Conservation (phyloP, 257 asterid species). For the Lantana camara region DNA sequence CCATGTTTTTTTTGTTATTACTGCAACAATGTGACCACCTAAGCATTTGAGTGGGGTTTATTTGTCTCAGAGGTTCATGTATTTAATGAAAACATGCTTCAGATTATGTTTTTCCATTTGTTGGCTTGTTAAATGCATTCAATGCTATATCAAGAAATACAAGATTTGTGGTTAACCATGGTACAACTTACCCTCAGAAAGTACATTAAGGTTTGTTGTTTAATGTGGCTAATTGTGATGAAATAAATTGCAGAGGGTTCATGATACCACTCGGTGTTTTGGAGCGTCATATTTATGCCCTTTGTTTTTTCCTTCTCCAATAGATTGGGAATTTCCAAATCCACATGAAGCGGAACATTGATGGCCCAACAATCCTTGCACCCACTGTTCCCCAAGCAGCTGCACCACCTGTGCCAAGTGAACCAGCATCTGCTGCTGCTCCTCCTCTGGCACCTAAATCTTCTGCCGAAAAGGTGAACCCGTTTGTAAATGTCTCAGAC, state of each 20-base stretch:
- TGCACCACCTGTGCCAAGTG: constrained; percentile 50
- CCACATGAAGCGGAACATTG: constrained; percentile 57
- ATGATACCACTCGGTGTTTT: not conserved
- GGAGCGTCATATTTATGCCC: constrained; percentile 11
- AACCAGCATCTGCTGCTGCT: constrained; percentile 40
- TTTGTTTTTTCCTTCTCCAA: constrained; percentile 7
- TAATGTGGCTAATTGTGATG: not conserved
- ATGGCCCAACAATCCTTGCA: constrained; percentile 37
- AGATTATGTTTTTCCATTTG: not conserved
- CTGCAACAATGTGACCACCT: not conserved
- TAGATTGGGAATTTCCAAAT: constrained; percentile 70
- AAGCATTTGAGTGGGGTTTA: too few species aligned
- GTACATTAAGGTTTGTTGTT: too few species aligned
- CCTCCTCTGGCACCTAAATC: constrained; percentile 46
- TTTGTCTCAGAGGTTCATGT: constrained; percentile 4
- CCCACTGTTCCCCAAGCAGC: constrained; percentile 38
- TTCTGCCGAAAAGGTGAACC: constrained; percentile 51
- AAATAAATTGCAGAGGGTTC: not conserved
- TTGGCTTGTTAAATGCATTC: not conserved
- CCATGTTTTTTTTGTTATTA: not conserved
- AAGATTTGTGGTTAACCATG: too few species aligned
- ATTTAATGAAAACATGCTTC: not conserved
- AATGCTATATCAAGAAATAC: constrained; percentile 1
- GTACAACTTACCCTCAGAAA: too few species aligned
- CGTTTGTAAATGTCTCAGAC: constrained; percentile 46